Conservation (phyloP, 2,329 filamentous ascomycete species). For the Ophiostoma quercus region DNA sequence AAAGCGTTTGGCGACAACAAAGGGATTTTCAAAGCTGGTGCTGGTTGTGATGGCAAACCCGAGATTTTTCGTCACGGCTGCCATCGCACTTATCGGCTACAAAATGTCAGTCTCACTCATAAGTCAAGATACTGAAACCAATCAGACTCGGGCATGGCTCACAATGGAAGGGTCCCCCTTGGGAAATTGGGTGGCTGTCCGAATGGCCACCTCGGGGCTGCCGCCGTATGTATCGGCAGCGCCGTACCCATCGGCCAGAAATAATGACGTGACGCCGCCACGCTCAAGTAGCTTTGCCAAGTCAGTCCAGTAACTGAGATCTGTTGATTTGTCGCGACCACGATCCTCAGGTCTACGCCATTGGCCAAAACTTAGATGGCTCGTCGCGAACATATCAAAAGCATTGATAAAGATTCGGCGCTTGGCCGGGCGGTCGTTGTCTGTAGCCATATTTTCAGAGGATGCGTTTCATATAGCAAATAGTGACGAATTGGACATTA, state of each 20-base stretch:
- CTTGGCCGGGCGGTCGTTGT: neutral
- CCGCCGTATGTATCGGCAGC: neutral
- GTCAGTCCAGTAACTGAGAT: neutral
- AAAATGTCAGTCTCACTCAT: neutral
- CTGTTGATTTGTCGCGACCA: neutral
- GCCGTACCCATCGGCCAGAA: neutral
- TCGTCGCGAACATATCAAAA: constrained; percentile 3
- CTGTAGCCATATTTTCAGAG: neutral
- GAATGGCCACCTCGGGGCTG: neutral
- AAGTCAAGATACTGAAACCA: neutral
- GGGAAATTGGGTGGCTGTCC: neutral
- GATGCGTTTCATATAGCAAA: neutral
- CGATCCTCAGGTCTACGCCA: neutral
- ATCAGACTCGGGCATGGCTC: neutral
- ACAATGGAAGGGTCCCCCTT: neutral
- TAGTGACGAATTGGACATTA: neutral
- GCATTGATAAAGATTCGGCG: constrained; percentile 11
- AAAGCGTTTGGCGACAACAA: constrained; percentile 7
- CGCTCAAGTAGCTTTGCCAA: constrained; percentile 1
- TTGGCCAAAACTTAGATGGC: constrained; percentile 5
- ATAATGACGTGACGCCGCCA: neutral
- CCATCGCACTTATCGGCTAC: neutral
- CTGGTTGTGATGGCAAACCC: neutral
- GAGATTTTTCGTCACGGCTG: neutral
- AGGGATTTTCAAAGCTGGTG: constrained; percentile 3